Conservation (phyloP, 768 basidiomycete species). For the Agrocybe praecox region DNA sequence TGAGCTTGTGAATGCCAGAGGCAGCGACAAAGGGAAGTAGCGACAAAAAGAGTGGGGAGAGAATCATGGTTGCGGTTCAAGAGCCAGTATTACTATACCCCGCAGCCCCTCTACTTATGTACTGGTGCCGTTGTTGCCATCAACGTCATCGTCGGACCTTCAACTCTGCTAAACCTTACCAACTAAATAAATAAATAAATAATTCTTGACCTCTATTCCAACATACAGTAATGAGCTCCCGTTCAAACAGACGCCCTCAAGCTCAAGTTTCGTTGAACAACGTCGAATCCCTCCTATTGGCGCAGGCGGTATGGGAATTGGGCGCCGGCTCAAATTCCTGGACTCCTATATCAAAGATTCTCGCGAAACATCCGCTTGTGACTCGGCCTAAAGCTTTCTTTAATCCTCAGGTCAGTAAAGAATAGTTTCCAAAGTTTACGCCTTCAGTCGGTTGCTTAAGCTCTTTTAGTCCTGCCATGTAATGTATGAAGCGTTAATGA, state of each 20-base stretch:
- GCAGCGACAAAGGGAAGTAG: slow-evolving; percentile 56
- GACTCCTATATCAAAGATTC: slow-evolving; percentile 63
- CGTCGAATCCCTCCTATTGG: slow-evolving; percentile 77
- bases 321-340: slow-evolving; percentile 61
- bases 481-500: slow-evolving; percentile 71
- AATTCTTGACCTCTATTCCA: slow-evolving; percentile 2
- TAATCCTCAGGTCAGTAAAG: slow-evolving; percentile 58
- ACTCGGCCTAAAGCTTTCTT: slow-evolving; percentile 66
- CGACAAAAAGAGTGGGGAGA: slow-evolving; percentile 41
- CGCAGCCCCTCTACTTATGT: slow-evolving; percentile 5
- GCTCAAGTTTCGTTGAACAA: slow-evolving; percentile 24
- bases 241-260: slow-evolving; percentile 28
- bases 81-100: slow-evolving; percentile 7
- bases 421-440: slow-evolving; percentile 2
- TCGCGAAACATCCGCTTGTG: slow-evolving; percentile 73
- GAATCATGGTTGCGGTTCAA: slow-evolving; percentile 42
- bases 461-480: slow-evolving; percentile 60
- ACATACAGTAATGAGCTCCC: slow-evolving; percentile 29
- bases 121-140: slow-evolving; percentile 8
- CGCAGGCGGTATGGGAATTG: slow-evolving; percentile 85
- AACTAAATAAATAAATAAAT: slow-evolving; percentile 13
- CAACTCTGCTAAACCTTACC: slow-evolving; percentile 3
- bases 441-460: slow-evolving; percentile 6
- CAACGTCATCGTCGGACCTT: slow-evolving; percentile 25
- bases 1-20: slow-evolving; percentile 76